These are phyloP conservation scores for Colletotrichum orbiculare DNA, from an alignment of 2,329 filamentous ascomycete species.

Conservation along the genomic window DNA sequence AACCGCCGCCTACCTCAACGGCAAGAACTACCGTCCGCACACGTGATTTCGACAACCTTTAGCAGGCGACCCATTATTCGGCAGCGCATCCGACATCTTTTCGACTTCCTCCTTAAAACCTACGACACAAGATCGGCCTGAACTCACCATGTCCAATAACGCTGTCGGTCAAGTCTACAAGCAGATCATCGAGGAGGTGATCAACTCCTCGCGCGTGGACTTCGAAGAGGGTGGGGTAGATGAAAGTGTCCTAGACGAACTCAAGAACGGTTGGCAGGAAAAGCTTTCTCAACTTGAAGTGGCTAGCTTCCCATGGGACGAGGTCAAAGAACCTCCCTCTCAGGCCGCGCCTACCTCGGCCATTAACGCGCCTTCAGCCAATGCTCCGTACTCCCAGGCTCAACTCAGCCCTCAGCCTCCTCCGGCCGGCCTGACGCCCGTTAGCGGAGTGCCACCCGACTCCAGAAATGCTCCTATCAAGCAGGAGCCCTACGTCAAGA, in stretches of 20 bases:
- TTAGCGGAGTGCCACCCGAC: conserved; percentile 48
- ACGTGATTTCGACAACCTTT: neutral
- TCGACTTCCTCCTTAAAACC: neutral
- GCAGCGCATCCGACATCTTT: neutral
- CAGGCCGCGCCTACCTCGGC: conserved; percentile 49
- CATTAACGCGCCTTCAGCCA: conserved; percentile 39
- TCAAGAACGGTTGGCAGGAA: conserved; percentile 90
- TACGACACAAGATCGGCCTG: neutral
- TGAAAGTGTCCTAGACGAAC: conserved; percentile 84
- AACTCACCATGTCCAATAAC: conserved; percentile 65
- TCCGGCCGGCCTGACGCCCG: conserved; percentile 43
- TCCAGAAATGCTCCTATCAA: conserved; percentile 53
- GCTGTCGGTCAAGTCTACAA: conserved; percentile 82
- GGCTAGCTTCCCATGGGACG: conserved; percentile 92
- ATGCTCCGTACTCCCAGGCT: conserved; percentile 47
- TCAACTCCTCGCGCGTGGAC: conserved; percentile 90
- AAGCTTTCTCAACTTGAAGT: conserved; percentile 88
- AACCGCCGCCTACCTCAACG: neutral
- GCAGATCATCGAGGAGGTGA: conserved; percentile 83
- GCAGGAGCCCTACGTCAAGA: conserved; percentile 59
- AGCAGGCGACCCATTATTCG: neutral
- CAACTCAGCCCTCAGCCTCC: conserved; percentile 49
- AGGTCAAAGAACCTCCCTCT: conserved; percentile 71
- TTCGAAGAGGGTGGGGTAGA: conserved; percentile 97
- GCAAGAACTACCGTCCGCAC: neutral